Evolutionary conservation across 495 filamentous ascomycete genomes (phyloP).

Genomic region (Penicillium goetzii): DNA sequence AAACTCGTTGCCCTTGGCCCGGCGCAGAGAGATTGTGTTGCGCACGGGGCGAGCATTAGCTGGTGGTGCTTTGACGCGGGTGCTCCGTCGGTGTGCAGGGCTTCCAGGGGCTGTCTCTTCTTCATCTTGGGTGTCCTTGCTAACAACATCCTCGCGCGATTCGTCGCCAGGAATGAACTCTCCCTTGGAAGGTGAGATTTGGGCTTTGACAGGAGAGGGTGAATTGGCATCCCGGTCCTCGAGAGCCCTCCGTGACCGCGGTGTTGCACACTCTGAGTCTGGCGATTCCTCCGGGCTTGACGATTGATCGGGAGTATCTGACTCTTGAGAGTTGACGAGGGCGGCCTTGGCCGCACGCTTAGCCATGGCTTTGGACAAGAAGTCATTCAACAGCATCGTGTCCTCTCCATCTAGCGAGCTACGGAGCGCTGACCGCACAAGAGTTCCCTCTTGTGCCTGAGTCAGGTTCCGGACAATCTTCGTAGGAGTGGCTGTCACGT

Average conservation of each 20-base stretch:
- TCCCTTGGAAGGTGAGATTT: conserved; percentile 37
- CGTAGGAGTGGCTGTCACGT: conserved; percentile 16
- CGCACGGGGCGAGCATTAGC: conserved; percentile 40
- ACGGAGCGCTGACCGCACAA: conserved; percentile 47
- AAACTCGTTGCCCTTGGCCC: conserved; percentile 58
- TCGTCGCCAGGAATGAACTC: conserved; percentile 22
- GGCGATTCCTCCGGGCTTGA: conserved; percentile 29
- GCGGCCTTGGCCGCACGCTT: conserved; percentile 58
- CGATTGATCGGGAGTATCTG: conserved; percentile 21
- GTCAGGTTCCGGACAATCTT: conserved; percentile 33
- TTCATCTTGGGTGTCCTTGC: conserved; percentile 28
- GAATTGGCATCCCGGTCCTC: conserved; percentile 59
- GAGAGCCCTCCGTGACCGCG: conserved; percentile 52
- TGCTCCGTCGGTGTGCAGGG: conserved; percentile 48
- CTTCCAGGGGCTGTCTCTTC: conserved; percentile 34
- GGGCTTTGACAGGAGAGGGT: conserved; percentile 51
- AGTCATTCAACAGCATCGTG: conserved; percentile 62
- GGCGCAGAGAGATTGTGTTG: conserved; percentile 58
- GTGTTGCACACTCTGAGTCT: conserved; percentile 38
- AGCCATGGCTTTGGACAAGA: conserved; percentile 62
- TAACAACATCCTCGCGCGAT: conserved; percentile 19
- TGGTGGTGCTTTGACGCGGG: conserved; percentile 38
- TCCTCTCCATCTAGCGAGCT: conserved; percentile 58
- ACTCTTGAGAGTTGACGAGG: conserved; percentile 31
- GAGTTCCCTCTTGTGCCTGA: conserved; percentile 39